A percentile compares a stretch with the other conserved stretches of the same genome.
Evolutionary conservation across 75 land plant species (phyloP).

Genomic region (Pseudotsuga menziesii): DNA sequence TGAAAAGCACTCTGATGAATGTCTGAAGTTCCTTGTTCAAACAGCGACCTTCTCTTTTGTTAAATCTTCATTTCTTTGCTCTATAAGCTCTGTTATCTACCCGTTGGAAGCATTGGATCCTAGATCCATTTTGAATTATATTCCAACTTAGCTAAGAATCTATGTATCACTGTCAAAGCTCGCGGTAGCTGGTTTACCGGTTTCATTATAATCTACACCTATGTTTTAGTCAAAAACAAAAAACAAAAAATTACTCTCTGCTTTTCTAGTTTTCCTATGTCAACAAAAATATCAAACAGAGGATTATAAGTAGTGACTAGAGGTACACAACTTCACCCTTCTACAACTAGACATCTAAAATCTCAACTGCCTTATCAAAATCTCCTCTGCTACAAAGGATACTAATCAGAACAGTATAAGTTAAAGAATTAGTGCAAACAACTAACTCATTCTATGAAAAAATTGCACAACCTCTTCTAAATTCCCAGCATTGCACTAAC

Average conservation of each 20-base stretch:
- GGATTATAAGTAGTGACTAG: constrained; percentile 58
- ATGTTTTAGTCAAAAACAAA: no score
- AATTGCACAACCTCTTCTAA: constrained; percentile 52
- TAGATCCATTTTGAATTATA: no score
- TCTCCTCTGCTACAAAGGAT: constrained; percentile 31
- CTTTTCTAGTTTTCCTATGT: constrained; percentile 57
- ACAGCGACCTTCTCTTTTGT: no score
- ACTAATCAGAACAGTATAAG: constrained; percentile 43
- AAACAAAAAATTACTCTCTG: constrained; percentile 41
- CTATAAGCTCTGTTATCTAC: no score
- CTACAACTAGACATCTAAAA: constrained; percentile 45
- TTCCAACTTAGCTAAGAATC: no score
- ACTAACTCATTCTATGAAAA: constrained; percentile 53
- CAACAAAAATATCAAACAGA: constrained; percentile 56
- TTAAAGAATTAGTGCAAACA: constrained; percentile 46
- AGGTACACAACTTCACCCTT: constrained; percentile 44
- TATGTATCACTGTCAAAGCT: no score
- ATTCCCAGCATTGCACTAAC: constrained; percentile 48
- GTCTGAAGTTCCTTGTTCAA: no score
- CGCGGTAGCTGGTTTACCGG: no score
- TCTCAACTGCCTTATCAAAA: constrained; percentile 43
- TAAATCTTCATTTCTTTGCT: no score
- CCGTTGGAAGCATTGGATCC: no score
- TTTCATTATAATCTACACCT: no score
- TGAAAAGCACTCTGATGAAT: no score